Evolutionary conservation across 2,329 filamentous ascomycete species (phyloP), one percentile per base, ranked within the genome.

Genomic region (Aspergillus uvarum): DNA sequence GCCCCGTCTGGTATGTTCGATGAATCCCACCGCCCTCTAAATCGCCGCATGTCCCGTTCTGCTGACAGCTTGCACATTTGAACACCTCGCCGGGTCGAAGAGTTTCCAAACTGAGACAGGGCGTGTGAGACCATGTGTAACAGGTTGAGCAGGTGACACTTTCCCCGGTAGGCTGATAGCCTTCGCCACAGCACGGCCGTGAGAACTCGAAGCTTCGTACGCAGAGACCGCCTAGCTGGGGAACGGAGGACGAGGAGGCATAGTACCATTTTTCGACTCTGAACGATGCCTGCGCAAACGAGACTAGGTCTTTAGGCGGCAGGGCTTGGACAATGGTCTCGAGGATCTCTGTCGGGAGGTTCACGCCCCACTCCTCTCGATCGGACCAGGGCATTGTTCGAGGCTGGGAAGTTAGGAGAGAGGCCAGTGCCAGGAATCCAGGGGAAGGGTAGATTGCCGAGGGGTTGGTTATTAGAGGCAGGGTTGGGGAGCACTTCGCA

Each of bases 381-480:
- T 60, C 5, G 12, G 47, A 47, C 2, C 22, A 47, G n/a, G 55
- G 47, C 51, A 57, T 59, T 51, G 63, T 67, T 67, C 69, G 70
- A 54, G 67, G 64, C 11, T 7, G 7, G 4, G 29, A 19, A 5
- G 47, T 38, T 2, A 51, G n/a, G 7, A 51, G 21, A 6, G 21
- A 32, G 5, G 47, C 10, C 12, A 57, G 22, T 12, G 44, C 10
- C 4, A 22, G 21, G 32, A 44, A 57, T 5, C 48, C 55, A 8
- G 55, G 55, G 2, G 48, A 47, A 14, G 26, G 42, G 14, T 11
- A 0, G 2, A 52, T 1, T 21, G 47, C 22, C 2, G 55, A 44
- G 5, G 14, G 5, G 16, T 52, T 52, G 48, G 21, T 11, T 11
- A 57, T 22, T 8, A 57, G 35, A 3, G 48, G 31, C 2, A 57